Evolutionary conservation across 148 eudicot genomes (phyloP).

Genomic region (Euryodendron excelsum): DNA sequence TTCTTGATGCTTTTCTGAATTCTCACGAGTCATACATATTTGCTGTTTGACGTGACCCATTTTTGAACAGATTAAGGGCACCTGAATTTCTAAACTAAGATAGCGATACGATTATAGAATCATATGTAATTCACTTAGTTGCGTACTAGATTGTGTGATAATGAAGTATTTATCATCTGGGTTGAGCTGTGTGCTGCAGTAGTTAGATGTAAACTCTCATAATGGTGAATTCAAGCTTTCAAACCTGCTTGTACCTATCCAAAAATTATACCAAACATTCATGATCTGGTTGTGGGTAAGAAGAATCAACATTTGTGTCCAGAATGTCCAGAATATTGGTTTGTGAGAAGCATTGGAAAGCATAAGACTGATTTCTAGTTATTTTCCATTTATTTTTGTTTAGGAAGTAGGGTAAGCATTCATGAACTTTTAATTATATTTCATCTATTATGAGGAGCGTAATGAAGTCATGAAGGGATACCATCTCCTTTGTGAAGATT

Average conservation of each 20-base stretch:
- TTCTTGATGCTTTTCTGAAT: neutral
- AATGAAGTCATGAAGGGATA: conserved; percentile 10
- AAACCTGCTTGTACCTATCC: neutral
- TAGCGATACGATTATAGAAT: neutral
- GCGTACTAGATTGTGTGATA: neutral
- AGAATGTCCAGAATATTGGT: neutral
- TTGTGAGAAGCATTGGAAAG: neutral
- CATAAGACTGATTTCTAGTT: neutral
- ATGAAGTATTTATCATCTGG: conserved; percentile 6
- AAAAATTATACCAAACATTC: neutral
- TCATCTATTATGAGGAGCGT: too few relatives aligned
- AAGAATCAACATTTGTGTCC: neutral
- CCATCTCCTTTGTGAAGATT: conserved; percentile 6
- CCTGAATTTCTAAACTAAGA: neutral
- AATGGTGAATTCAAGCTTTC: neutral
- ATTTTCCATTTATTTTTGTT: neutral
- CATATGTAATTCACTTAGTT: neutral
- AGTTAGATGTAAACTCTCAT: conserved; percentile 5
- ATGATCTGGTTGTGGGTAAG: neutral
- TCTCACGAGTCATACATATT: neutral
- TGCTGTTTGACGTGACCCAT: neutral
- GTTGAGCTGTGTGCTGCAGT: conserved; percentile 1
- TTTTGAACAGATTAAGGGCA: conserved; percentile 2
- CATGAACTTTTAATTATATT: too few relatives aligned
- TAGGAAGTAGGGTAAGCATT: neutral